Conservation (phyloP, 192 early-diverging fungal species). For the Geranomyces michiganensis region DNA sequence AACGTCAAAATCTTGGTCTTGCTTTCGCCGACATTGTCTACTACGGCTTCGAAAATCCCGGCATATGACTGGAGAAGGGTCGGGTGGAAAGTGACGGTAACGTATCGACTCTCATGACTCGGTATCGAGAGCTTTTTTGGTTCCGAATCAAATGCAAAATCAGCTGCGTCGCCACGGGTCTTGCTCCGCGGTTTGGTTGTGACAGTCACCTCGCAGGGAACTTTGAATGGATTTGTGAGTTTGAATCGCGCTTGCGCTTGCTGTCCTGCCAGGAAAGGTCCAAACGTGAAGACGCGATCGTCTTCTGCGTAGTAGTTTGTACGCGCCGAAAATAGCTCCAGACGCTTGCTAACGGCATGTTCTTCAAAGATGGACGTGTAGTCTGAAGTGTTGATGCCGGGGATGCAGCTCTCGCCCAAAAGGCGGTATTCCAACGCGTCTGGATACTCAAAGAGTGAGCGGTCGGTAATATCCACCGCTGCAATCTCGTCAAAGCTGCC, state of each 20-base stretch:
- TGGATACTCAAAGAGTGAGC: constrained; percentile 47
- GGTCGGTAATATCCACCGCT: constrained; percentile 60
- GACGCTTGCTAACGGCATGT: constrained; percentile 60
- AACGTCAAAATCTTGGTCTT: constrained; percentile 53
- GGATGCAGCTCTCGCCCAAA: constrained; percentile 60
- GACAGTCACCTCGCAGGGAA: constrained; percentile 58
- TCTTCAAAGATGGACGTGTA: constrained; percentile 65
- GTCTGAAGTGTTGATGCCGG: constrained; percentile 64
- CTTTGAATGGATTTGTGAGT: constrained; percentile 65
- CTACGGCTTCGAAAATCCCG: constrained; percentile 62
- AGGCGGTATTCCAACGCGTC: constrained; percentile 60
- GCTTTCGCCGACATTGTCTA: constrained; percentile 58
- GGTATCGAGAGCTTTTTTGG: constrained; percentile 60
- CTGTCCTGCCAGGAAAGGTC: constrained; percentile 58
- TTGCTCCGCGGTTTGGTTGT: constrained; percentile 52
- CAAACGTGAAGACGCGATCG: constrained; percentile 62
- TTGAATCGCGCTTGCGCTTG: constrained; percentile 62
- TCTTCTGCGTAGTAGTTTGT: constrained; percentile 67
- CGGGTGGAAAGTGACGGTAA: constrained; percentile 61
- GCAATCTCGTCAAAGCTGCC: constrained; percentile 63
- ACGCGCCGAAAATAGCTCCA: constrained; percentile 58
- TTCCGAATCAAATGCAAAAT: constrained; percentile 66
- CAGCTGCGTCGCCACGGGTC: constrained; percentile 51
- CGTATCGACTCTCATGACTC: constrained; percentile 60
- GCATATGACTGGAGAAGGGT: constrained; percentile 62